A percentile compares a stretch with the other conserved stretches of the same genome.
Evolutionary conservation across 257 asterid genomes (phyloP).

Genomic region (Solanum phureja): DNA sequence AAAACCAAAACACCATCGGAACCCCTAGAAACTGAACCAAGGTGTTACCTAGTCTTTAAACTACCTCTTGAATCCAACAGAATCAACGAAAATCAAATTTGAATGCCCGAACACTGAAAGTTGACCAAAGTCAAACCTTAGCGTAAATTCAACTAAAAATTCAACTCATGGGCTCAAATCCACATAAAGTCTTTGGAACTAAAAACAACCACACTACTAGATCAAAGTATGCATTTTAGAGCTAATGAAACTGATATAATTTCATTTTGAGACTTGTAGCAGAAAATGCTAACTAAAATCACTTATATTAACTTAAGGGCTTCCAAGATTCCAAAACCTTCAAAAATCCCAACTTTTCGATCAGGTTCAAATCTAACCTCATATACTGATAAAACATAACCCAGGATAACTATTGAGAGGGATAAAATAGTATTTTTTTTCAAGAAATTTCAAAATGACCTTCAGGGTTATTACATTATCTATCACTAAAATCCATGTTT

Average conservation of each 20-base stretch:
- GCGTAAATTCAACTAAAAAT: background rate
- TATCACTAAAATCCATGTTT: background rate
- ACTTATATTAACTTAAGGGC: background rate
- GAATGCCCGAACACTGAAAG: background rate
- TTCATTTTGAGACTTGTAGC: background rate
- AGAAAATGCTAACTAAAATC: background rate
- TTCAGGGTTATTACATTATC: background rate
- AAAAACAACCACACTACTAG: background rate
- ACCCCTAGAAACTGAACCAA: background rate
- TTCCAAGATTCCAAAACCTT: background rate
- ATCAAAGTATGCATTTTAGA: background rate
- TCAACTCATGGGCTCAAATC: background rate
- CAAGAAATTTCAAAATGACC: background rate
- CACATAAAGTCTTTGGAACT: background rate
- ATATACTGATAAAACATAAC: background rate
- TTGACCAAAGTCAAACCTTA: background rate
- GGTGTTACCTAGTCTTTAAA: too few species aligned
- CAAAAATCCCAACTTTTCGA: background rate
- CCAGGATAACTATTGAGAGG: background rate
- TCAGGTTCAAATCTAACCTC: background rate
- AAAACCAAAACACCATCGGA: too few species aligned
- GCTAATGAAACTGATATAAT: background rate
- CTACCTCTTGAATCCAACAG: background rate
- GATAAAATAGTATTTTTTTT: background rate
- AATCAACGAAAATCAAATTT: background rate